A percentile compares a stretch with the other conserved stretches of the same genome.
These are phyloP conservation scores for Coemansia sp. DNA, from an alignment of 192 early-diverging fungal genomes.

Conservation along the genomic window DNA sequence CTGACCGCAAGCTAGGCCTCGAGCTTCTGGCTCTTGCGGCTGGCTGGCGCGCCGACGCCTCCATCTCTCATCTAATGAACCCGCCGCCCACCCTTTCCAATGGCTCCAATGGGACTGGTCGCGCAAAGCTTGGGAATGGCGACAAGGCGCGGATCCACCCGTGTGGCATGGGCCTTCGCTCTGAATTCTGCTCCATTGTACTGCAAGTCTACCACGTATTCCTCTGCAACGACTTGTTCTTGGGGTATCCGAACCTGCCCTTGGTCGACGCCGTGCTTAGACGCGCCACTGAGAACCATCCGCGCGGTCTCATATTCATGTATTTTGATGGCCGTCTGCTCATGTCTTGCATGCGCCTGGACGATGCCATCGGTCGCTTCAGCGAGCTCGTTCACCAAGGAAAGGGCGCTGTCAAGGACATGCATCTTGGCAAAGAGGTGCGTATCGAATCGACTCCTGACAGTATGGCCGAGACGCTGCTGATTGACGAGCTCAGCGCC, in stretches of 20 bases:
- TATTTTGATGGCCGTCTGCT: slow-evolving; percentile 67
- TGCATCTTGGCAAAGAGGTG: neutral
- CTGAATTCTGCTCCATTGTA: slow-evolving; percentile 73
- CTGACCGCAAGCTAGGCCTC: slow-evolving; percentile 73
- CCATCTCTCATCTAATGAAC: slow-evolving; percentile 15
- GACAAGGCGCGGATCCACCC: neutral
- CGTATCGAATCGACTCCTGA: slow-evolving; percentile 2
- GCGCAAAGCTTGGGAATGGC: neutral
- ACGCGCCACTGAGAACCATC: slow-evolving; percentile 58
- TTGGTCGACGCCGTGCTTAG: slow-evolving; percentile 62
- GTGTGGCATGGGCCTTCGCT: slow-evolving; percentile 66
- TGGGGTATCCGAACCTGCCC: slow-evolving; percentile 65
- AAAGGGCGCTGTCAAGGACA: slow-evolving; percentile 14
- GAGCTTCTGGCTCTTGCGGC: slow-evolving; percentile 68
- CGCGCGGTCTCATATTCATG: slow-evolving; percentile 69
- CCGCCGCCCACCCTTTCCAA: slow-evolving; percentile 11
- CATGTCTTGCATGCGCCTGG: slow-evolving; percentile 57
- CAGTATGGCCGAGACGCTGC: neutral
- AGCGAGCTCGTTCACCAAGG: slow-evolving; percentile 20
- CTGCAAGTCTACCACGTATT: slow-evolving; percentile 76
- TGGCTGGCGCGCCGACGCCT: slow-evolving; percentile 58
- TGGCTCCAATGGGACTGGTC: neutral
- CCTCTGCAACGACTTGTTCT: slow-evolving; percentile 64
- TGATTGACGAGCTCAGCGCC: slow-evolving; percentile 28
- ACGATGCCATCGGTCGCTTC: slow-evolving; percentile 64